These are phyloP conservation scores for Eucalyptus camaldulensis DNA, from an alignment of 345 rosid species.

Conservation along the genomic window DNA sequence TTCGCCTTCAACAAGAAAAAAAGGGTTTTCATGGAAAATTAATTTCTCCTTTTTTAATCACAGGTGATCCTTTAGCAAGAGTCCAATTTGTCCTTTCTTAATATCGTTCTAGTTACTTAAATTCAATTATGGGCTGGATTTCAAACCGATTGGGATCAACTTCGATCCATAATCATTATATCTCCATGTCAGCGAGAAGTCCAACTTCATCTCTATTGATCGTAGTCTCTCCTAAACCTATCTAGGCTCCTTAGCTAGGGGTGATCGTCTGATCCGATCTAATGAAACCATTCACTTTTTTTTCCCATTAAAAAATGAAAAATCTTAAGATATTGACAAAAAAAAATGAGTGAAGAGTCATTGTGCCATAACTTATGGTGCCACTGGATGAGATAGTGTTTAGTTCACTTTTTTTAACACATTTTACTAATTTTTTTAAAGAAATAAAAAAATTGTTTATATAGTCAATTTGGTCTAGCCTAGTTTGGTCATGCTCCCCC, in stretches of 20 bases:
- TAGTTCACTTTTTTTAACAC: no score
- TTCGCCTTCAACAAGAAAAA: neutral
- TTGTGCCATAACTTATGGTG: no score
- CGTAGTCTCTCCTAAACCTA: rapidly evolving
- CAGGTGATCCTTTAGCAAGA: neutral
- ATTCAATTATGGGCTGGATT: neutral
- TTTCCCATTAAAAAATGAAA: no score
- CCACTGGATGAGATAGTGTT: no score
- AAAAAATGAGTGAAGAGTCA: no score
- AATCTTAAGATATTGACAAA: no score
- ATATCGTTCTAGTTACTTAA: neutral
- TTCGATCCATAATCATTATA: neutral
- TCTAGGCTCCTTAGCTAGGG: neutral
- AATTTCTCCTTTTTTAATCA: neutral
- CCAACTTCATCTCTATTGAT: neutral
- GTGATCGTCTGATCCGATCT: rapidly evolving
- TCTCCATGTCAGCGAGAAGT: neutral
- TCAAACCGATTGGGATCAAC: neutral
- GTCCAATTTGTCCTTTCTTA: neutral
- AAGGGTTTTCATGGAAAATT: neutral
- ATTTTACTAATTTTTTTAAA: no score
- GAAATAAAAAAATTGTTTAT: no score
- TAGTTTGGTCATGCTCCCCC: no score
- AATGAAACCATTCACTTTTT: no score
- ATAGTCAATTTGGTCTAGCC: no score